phyloP scores from a whole-genome alignment of 2,329 filamentous ascomycete genomes.

The Xylariales sp. region DNA sequence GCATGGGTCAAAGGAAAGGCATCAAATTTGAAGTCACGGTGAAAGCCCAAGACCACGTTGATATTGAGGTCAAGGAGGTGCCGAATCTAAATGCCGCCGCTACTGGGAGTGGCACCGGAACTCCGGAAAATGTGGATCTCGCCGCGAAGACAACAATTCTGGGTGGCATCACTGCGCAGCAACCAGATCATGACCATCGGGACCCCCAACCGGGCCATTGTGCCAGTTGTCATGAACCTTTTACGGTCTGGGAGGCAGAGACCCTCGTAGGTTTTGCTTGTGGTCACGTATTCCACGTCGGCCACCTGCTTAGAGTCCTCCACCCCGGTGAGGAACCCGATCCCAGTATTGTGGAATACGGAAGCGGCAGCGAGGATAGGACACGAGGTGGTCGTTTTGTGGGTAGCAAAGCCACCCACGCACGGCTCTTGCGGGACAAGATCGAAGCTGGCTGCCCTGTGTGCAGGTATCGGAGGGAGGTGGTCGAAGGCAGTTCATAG shows the following conservation, averaged over 20 bases:
- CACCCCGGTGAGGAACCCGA: slow-evolving; percentile 42
- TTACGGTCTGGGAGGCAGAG: slow-evolving; percentile 60
- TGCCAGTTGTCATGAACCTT: slow-evolving; percentile 51
- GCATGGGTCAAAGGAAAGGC: slow-evolving; percentile 74
- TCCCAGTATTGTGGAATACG: slow-evolving; percentile 31
- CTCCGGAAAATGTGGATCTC: slow-evolving; percentile 9
- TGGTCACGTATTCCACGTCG: slow-evolving; percentile 75
- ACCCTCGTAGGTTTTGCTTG: slow-evolving; percentile 78
- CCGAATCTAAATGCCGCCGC: slow-evolving; percentile 17
- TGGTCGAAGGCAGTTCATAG: slow-evolving; percentile 10
- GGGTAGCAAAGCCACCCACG: slow-evolving; percentile 83
- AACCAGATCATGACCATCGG: slow-evolving; percentile 23
- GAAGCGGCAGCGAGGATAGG: slow-evolving; percentile 34
- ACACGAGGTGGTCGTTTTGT: slow-evolving; percentile 58
- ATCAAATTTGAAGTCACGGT: slow-evolving; percentile 80
- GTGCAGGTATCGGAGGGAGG: slow-evolving; percentile 35
- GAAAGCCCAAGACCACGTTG: slow-evolving; percentile 36
- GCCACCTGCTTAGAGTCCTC: slow-evolving; percentile 59
- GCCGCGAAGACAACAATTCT: slow-evolving; percentile 6
- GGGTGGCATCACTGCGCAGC: slow-evolving; percentile 16
- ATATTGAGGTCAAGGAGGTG: slow-evolving; percentile 36
- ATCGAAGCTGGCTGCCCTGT: slow-evolving; percentile 62
- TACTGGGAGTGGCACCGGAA: slow-evolving; percentile 15
- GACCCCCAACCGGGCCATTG: slow-evolving; percentile 51
- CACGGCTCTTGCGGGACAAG: slow-evolving; percentile 69